phyloP scores from a whole-genome alignment of 352 stramenopile species.

The Phytophthora europaea region DNA sequence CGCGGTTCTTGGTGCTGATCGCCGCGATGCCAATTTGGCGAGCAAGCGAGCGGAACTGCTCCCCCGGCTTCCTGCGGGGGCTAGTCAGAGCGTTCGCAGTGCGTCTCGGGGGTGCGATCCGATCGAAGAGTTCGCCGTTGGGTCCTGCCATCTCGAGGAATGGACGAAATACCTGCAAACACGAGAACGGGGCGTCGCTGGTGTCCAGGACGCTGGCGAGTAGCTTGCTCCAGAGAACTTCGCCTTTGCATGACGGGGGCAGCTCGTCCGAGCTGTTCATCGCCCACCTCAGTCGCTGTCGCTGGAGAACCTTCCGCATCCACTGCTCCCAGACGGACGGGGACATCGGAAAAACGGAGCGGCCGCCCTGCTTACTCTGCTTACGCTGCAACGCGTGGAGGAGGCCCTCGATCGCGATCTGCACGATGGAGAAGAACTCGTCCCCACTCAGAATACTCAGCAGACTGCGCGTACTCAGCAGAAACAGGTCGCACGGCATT shows the following conservation, averaged over 20 bases:
- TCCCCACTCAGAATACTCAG: slow-evolving; percentile 20
- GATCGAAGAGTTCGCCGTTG: slow-evolving; percentile 32
- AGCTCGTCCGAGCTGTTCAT: slow-evolving; percentile 1
- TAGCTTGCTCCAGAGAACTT: slow-evolving; percentile 23
- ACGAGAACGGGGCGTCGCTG: slow-evolving; percentile 13
- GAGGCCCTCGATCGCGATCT: slow-evolving; percentile 19
- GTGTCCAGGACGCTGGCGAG: slow-evolving; percentile 19
- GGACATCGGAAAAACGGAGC: slow-evolving; percentile 18
- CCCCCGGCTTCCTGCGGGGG: neutral
- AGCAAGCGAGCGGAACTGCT: slow-evolving; percentile 9
- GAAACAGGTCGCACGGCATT: slow-evolving; percentile 65
- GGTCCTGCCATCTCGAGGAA: slow-evolving; percentile 34
- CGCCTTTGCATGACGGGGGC: neutral
- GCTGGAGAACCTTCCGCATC: slow-evolving; percentile 21
- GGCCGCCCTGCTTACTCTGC: neutral
- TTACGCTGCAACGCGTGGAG: slow-evolving; percentile 17
- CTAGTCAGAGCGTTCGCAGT: neutral
- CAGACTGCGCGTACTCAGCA: slow-evolving; percentile 40
- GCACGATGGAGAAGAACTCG: slow-evolving; percentile 29
- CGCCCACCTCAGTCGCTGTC: slow-evolving; percentile 22
- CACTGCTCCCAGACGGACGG: slow-evolving; percentile 21
- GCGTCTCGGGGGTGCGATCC: neutral
- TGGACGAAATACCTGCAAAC: slow-evolving; percentile 27
- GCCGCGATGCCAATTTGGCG: slow-evolving; percentile 19
- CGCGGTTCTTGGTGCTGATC: slow-evolving; percentile 14